Conservation (phyloP, 225 moss, liverwort and hornwort genomes). For the Takakia lepidozioides region DNA sequence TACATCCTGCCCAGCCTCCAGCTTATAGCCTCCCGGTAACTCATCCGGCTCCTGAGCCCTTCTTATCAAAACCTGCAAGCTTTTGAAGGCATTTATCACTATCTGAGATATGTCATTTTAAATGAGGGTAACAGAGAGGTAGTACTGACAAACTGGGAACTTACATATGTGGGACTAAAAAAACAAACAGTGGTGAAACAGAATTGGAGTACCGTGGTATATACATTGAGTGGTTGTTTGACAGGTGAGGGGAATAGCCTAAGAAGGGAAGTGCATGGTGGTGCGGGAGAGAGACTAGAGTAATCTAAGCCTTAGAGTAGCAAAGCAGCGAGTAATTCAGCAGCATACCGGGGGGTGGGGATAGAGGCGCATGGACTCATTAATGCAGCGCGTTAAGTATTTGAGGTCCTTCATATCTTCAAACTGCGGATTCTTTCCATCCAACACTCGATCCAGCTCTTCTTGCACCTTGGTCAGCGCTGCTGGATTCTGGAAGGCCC, state of each 20-base stretch:
- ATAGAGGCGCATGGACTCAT: conserved; percentile 97
- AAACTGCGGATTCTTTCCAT: conserved; percentile 69
- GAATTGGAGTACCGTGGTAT: too few relatives aligned
- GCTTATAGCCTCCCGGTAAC: conserved; percentile 83
- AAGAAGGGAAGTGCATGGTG: too few relatives aligned
- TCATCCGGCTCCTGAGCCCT: conserved; percentile 69
- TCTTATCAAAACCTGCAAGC: conserved; percentile 76
- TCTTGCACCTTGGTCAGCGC: conserved; percentile 74
- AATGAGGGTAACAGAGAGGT: too few relatives aligned
- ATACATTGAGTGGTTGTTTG: too few relatives aligned
- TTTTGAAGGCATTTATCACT: too few relatives aligned
- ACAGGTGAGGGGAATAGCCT: neutral
- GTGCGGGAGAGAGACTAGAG: too few relatives aligned
- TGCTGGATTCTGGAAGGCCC: conserved; percentile 63
- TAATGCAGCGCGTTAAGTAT: conserved; percentile 93
- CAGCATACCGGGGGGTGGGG: conserved; percentile 97
- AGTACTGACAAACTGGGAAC: too few relatives aligned
- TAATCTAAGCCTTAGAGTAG: too few relatives aligned
- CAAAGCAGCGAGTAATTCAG: too few relatives aligned
- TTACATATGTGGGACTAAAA: neutral
- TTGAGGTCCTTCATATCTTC: conserved; percentile 79
- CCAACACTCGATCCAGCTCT: conserved; percentile 79
- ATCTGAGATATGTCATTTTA: too few relatives aligned
- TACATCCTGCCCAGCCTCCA: conserved; percentile 91
- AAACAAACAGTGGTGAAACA: too few relatives aligned